A percentile compares a stretch with the other conserved stretches of the same genome.
Conservation (phyloP, 306 rosid species). For the Delonix regia region DNA sequence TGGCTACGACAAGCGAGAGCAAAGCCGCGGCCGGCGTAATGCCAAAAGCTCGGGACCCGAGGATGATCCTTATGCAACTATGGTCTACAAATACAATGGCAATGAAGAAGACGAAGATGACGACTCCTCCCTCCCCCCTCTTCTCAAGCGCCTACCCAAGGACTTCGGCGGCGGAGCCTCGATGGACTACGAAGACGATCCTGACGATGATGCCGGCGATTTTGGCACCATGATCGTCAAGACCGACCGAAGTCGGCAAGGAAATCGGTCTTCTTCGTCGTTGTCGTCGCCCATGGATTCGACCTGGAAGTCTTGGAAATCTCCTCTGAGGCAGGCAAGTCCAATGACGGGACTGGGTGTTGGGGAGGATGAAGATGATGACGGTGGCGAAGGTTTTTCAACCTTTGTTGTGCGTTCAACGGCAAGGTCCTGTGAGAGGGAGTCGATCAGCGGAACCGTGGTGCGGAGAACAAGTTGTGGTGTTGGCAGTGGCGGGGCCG, state of each 20-base stretch:
- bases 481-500: conserved; percentile 24
- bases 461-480: conserved; percentile 52
- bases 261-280: conserved; percentile 49
- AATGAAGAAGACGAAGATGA: conserved; percentile 65
- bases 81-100: conserved; percentile 71
- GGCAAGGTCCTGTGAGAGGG: conserved; percentile 57
- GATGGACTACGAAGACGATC: conserved; percentile 72
- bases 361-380: conserved; percentile 38
- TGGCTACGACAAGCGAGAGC: conserved; percentile 15
- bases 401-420: conserved; percentile 75
- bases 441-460: conserved; percentile 67
- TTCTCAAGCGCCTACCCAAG: conserved; percentile 87
- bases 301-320: conserved; percentile 47
- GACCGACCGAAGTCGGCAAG: conserved; percentile 51
- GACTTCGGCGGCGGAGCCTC: conserved; percentile 95
- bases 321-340: conserved; percentile 39
- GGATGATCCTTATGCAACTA: conserved; percentile 72
- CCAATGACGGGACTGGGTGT: conserved; percentile 40
- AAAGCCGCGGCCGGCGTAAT: conserved; percentile 33
- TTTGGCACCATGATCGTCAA: conserved; percentile 82
- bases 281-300: conserved; percentile 41
- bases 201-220: conserved; percentile 57
- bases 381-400: conserved; percentile 58
- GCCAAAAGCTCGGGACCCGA: conserved; percentile 34
- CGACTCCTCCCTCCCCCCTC: conserved; percentile 88